These are phyloP conservation scores for Aspergillus fijiensis DNA, from an alignment of 2,329 filamentous ascomycete species.

Conservation along the genomic window DNA sequence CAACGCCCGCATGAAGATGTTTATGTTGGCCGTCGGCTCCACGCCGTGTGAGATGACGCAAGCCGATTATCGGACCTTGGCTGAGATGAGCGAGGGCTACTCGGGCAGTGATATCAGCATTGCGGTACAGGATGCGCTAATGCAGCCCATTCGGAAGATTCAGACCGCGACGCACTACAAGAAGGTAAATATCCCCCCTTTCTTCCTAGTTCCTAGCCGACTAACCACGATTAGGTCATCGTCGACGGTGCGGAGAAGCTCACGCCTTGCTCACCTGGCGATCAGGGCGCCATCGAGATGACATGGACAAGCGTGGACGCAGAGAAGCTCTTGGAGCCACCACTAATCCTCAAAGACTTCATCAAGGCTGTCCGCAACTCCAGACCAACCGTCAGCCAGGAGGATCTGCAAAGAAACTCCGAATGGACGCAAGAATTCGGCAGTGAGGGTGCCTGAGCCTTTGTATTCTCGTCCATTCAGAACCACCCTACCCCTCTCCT, in stretches of 20 bases:
- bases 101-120: constrained; percentile 95
- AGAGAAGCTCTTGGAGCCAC: constrained; percentile 80
- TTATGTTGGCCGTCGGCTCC: constrained; percentile 88
- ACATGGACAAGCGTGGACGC: constrained; percentile 84
- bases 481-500: background rate
- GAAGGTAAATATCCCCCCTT: constrained; percentile 56
- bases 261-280: constrained; percentile 92
- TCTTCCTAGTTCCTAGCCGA: background rate
- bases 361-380: constrained; percentile 85
- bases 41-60: constrained; percentile 81
- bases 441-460: constrained; percentile 69
- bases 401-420: constrained; percentile 78
- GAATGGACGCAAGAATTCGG: constrained; percentile 98
- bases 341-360: constrained; percentile 87
- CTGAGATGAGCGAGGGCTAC: constrained; percentile 84
- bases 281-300: constrained; percentile 84
- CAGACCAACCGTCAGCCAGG: constrained; percentile 83
- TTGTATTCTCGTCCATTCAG: background rate
- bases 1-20: constrained; percentile 88
- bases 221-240: constrained; percentile 57
- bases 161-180: constrained; percentile 98
- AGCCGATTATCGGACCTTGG: constrained; percentile 77
- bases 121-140: constrained; percentile 90
- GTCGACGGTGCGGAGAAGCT: constrained; percentile 60
- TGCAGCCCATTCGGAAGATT: constrained; percentile 96